Evolutionary conservation across 2,329 filamentous ascomycete species (phyloP), one percentile per base, ranked within the genome.

Genomic region (Cytospora chrysosperma): DNA sequence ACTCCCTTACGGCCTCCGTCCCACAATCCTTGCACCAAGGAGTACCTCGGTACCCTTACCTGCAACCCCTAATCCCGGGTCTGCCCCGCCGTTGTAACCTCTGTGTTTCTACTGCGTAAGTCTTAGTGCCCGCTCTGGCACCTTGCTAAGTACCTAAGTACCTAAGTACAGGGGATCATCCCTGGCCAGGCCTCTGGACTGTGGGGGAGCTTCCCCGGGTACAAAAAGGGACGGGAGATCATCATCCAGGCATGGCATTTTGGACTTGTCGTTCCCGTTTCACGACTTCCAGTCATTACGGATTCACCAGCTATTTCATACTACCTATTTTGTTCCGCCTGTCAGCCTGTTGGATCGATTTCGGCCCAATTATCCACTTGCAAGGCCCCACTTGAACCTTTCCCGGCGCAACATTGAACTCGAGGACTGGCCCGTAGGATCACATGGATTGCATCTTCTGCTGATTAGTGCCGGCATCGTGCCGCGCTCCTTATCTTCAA

Each of bases 241-340:
- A 47, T 34, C 51, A 47, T 37, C 37, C 59, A 40, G 21, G 51
- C 30, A 61, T 60, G 34, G 57, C 57, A 53, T 60, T 43, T 54
- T 26, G 24, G 43, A 43, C 6, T n/a, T n/a, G 19, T 8, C 37
- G 17, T 17, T n/a, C 17, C 17, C 37, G 19, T n/a, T 43, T 19
- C 37, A 43, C 37, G 37, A 43, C 37, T 9, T 43, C n/a, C 37
- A n/a, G 28, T 30, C 28, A 8, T 37, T n/a, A 43, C 19, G n/a
- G 4, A 40, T 43, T n/a, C 37, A 19, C 37, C 19, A 4, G 21
- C 40, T 47, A 47, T 7, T 21, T 12, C 40, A 21, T 24, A 47
- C n/a, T 24, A 24, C n/a, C n/a, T n/a, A n/a, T n/a, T n/a, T 24
- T 47, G 28, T 5, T 30, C 28, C n/a, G n/a, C n/a, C n/a, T n/a